Evolutionary conservation across 1,284 basidiomycete genomes (phyloP).

Genomic region (Fomes fomentarius): DNA sequence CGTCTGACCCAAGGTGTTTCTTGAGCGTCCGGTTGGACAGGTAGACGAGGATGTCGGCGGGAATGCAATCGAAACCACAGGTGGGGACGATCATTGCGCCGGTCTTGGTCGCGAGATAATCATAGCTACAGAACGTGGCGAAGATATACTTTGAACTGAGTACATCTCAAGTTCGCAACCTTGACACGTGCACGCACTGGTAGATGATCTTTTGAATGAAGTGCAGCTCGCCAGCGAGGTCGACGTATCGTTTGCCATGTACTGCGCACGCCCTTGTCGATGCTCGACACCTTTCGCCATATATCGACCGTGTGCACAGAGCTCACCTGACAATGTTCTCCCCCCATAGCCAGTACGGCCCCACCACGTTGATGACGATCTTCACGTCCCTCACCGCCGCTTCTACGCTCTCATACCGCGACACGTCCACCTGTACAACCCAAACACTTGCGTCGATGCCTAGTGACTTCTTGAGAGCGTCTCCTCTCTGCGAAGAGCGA

Average conservation of each 20-base stretch:
- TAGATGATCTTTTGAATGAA: conserved; percentile 57
- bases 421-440: conserved; percentile 56
- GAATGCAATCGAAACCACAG: conserved; percentile 75
- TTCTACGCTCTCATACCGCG: conserved; percentile 49
- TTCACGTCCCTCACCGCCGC: conserved; percentile 51
- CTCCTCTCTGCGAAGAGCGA: conserved; percentile 59
- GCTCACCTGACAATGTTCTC: conserved; percentile 61
- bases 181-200: conserved; percentile 35
- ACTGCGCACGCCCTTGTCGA: conserved; percentile 48
- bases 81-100: conserved; percentile 70
- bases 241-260: conserved; percentile 64
- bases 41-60: conserved; percentile 67
- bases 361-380: conserved; percentile 72
- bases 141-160: too few species aligned
- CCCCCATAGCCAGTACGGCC: conserved; percentile 69
- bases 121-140: conserved; percentile 45
- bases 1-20: conserved; percentile 32
- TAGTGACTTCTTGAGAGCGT: conserved; percentile 46
- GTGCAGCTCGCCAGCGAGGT: conserved; percentile 59
- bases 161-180: too few species aligned
- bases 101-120: conserved; percentile 68
- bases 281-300: not conserved
- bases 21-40: conserved; percentile 55
- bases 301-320: too few species aligned
- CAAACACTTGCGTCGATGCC: conserved; percentile 45